Percentiles rank a stretch among this genome's conserved stretches.
phyloP scores from a whole-genome alignment of 306 rosid genomes.

The Cicer cuneatum region DNA sequence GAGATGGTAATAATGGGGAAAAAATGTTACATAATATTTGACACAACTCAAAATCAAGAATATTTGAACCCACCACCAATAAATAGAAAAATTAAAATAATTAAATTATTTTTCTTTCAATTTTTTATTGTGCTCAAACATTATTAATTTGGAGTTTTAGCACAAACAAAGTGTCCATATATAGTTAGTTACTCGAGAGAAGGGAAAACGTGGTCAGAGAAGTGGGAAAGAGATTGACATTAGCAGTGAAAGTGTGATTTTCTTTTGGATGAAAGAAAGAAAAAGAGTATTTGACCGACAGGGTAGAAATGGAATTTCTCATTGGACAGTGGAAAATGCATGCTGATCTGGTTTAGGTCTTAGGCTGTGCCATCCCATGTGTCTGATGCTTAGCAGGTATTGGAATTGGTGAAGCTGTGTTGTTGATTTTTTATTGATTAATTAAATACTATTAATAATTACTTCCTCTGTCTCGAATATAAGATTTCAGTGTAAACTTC shows the following conservation, averaged over 20 bases:
- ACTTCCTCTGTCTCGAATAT: too few species aligned
- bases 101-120: too few species aligned
- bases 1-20: not conserved
- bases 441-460: not conserved
- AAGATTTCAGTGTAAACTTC: too few species aligned
- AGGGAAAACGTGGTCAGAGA: conserved; percentile 49
- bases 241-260: conserved; percentile 51
- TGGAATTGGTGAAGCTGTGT: conserved; percentile 50
- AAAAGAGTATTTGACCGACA: conserved; percentile 9
- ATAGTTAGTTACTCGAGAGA: conserved; percentile 44
- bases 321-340: not conserved
- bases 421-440: not conserved
- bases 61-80: too few species aligned
- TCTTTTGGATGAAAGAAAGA: conserved; percentile 15
- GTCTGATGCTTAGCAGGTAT: conserved; percentile 24
- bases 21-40: not conserved
- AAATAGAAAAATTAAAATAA: too few species aligned
- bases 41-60: too few species aligned
- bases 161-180: too few species aligned
- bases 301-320: conserved; percentile 3
- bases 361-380: conserved; percentile 33
- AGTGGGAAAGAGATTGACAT: conserved; percentile 48
- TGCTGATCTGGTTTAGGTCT: conserved; percentile 1
- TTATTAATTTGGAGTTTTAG: conserved; percentile 40
- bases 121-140: too few species aligned